These are phyloP conservation scores for Echium plantagineum DNA, from an alignment of 257 asterid genomes.

Conservation along the genomic window DNA sequence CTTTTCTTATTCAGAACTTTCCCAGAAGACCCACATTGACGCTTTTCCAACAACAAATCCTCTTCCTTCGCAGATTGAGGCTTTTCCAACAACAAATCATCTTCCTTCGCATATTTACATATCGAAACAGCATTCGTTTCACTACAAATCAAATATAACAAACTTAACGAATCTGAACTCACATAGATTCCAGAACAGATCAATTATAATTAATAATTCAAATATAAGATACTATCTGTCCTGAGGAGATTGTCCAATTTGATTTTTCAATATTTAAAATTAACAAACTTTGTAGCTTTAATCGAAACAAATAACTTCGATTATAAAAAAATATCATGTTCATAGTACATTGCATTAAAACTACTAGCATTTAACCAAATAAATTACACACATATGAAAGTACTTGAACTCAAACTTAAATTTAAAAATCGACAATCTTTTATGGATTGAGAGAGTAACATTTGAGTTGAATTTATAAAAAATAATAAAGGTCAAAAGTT, in stretches of 20 bases:
- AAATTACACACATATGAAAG: too few relatives aligned
- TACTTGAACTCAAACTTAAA: too few relatives aligned
- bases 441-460: not conserved
- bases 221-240: too few relatives aligned
- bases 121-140: not conserved
- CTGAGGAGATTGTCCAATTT: too few relatives aligned
- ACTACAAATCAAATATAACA: not conserved
- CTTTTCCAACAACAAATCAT: slow-evolving; percentile 12
- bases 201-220: not conserved
- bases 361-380: too few relatives aligned
- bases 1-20: slow-evolving; percentile 53
- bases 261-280: too few relatives aligned
- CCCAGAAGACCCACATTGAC: slow-evolving; percentile 2
- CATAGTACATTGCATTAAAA: too few relatives aligned
- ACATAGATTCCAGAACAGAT: not conserved
- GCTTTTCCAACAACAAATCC: slow-evolving; percentile 13
- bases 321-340: too few relatives aligned
- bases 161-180: not conserved
- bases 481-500: too few relatives aligned
- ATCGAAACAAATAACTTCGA: too few relatives aligned
- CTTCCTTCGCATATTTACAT: slow-evolving; percentile 13
- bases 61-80: slow-evolving; percentile 10
- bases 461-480: too few relatives aligned
- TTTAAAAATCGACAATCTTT: not conserved
- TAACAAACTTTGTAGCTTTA: too few relatives aligned